Evolutionary conservation across 2,329 filamentous ascomycete species (phyloP).

Genomic region (Penicillium sp.): DNA sequence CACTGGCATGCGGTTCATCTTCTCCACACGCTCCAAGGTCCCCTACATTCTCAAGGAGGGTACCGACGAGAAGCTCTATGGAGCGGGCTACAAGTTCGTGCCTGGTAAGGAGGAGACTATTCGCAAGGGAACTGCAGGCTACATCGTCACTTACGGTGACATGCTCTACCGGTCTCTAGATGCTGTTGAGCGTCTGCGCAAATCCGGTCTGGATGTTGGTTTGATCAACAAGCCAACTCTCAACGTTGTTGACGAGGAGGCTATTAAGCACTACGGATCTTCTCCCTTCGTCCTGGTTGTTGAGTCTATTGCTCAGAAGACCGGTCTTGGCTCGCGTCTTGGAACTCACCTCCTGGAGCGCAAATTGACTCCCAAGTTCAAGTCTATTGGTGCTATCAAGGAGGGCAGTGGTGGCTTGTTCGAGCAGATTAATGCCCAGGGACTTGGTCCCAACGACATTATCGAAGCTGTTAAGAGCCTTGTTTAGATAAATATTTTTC

Average conservation of each 20-base stretch:
- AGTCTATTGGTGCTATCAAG: constrained; percentile 38
- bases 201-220: constrained; percentile 39
- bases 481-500: constrained; percentile 16
- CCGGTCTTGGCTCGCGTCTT: constrained; percentile 39
- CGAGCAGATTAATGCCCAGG: constrained; percentile 41
- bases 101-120: constrained; percentile 42
- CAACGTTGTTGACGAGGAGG: constrained; percentile 41
- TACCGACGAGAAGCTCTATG: constrained; percentile 37
- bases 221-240: constrained; percentile 43
- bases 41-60: constrained; percentile 41
- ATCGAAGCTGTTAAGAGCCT: constrained; percentile 30
- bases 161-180: constrained; percentile 45
- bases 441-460: constrained; percentile 38
- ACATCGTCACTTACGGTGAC: constrained; percentile 41
- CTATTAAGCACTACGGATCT: constrained; percentile 38
- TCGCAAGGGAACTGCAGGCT: constrained; percentile 38
- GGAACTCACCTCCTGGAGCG: constrained; percentile 40
- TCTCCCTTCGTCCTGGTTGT: constrained; percentile 39
- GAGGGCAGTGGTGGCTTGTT: constrained; percentile 42
- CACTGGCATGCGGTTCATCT: constrained; percentile 38
- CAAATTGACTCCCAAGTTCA: constrained; percentile 39
- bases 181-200: constrained; percentile 39
- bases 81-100: constrained; percentile 37
- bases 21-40: constrained; percentile 42
- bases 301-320: constrained; percentile 43